Evolutionary conservation across 1,284 basidiomycete species (phyloP).

Genomic region (Cerioporus squamosus): DNA sequence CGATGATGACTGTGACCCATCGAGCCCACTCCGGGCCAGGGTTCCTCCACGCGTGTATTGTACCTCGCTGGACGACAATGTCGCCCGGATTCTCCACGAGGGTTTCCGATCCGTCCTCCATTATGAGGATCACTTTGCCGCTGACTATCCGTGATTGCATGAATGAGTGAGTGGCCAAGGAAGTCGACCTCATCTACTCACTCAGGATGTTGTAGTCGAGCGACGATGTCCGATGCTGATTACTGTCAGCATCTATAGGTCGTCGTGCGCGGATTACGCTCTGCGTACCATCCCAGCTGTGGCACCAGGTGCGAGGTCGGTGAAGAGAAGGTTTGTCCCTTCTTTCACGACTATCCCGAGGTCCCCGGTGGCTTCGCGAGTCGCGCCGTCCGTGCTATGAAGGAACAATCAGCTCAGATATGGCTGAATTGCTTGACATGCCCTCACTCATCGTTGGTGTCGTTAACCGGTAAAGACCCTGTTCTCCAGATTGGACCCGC

Average conservation of each 20-base stretch:
- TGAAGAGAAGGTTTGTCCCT: conserved; percentile 55
- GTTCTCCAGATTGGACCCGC: conserved; percentile 53
- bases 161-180: neutral
- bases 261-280: neutral
- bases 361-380: conserved; percentile 42
- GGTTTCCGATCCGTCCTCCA: conserved; percentile 62
- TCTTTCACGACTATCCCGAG: conserved; percentile 49
- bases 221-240: conserved; percentile 51
- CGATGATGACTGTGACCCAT: conserved; percentile 56
- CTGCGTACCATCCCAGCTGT: conserved; percentile 52
- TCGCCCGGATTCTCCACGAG: conserved; percentile 59
- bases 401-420: neutral
- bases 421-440: neutral
- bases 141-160: conserved; percentile 41
- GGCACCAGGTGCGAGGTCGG: conserved; percentile 60
- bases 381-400: conserved; percentile 54
- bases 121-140: conserved; percentile 57
- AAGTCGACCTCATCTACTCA: conserved; percentile 30
- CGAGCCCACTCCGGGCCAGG: conserved; percentile 55
- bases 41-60: conserved; percentile 66
- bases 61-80: conserved; percentile 60
- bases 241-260: neutral
- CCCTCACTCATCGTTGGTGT: conserved; percentile 51
- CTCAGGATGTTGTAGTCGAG: conserved; percentile 66
- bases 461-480: conserved; percentile 53